phyloP scores from a whole-genome alignment of 2,329 filamentous ascomycete species.

The Phyllosticta capitalensis region DNA sequence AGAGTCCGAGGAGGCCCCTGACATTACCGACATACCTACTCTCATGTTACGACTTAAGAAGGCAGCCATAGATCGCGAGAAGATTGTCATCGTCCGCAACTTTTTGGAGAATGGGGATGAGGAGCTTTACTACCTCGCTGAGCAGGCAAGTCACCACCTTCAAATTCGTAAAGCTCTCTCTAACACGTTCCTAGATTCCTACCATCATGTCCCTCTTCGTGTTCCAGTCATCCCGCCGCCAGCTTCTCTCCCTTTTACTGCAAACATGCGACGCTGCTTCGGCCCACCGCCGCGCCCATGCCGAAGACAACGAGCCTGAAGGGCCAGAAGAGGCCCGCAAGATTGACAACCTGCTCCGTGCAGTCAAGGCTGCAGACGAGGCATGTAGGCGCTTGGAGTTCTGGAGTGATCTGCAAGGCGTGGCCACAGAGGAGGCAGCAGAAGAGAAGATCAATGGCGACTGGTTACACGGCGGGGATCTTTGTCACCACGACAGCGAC shows the following conservation, averaged over 20 bases:
- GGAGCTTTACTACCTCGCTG: slow-evolving; percentile 65
- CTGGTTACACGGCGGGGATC: slow-evolving; percentile 1
- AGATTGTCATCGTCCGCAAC: slow-evolving; percentile 69
- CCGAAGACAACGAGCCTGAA: slow-evolving; percentile 32
- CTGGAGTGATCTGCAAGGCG: slow-evolving; percentile 61
- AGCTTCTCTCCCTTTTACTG: slow-evolving; percentile 63
- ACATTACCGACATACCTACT: slow-evolving; percentile 55
- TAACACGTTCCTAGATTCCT: slow-evolving; percentile 18
- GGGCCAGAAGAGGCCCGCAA: slow-evolving; percentile 41
- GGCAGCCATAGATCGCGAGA: slow-evolving; percentile 80
- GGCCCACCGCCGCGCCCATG: slow-evolving; percentile 40
- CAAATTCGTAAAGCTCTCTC: neutral
- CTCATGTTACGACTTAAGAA: slow-evolving; percentile 59
- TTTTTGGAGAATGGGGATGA: slow-evolving; percentile 71
- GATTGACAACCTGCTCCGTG: slow-evolving; percentile 61
- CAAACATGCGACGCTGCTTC: slow-evolving; percentile 41
- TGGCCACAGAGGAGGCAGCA: slow-evolving; percentile 16
- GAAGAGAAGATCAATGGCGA: neutral
- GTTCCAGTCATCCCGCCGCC: slow-evolving; percentile 77
- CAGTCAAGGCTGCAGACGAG: slow-evolving; percentile 66
- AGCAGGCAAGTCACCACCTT: slow-evolving; percentile 36
- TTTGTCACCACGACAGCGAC: neutral
- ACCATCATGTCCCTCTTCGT: slow-evolving; percentile 58
- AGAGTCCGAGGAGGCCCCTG: slow-evolving; percentile 35
- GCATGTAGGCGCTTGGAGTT: slow-evolving; percentile 76